phyloP scores from a whole-genome alignment of 345 rosid genomes.

The Lumnitzera racemosa region DNA sequence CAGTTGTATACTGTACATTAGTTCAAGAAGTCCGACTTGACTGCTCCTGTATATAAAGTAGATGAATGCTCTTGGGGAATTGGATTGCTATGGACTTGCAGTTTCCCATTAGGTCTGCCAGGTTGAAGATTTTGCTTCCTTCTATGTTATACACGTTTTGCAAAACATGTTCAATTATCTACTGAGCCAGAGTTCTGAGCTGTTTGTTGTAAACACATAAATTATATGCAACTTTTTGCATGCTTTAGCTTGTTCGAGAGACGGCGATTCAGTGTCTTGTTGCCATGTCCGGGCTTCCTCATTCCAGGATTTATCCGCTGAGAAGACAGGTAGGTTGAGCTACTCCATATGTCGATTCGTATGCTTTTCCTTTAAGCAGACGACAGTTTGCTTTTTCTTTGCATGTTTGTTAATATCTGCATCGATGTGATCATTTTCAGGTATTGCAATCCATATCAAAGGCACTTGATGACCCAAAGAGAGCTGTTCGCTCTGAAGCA shows the following conservation, averaged over 20 bases:
- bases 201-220: neutral
- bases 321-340: constrained; percentile 49
- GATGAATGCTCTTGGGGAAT: too few species aligned
- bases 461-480: constrained; percentile 79
- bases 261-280: constrained; percentile 80
- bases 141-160: too few species aligned
- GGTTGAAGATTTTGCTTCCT: too few species aligned
- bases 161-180: too few species aligned
- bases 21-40: too few species aligned
- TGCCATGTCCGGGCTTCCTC: constrained; percentile 63
- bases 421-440: constrained; percentile 17
- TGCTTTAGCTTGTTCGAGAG: constrained; percentile 68
- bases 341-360: neutral
- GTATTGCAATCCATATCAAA: constrained; percentile 48
- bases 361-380: neutral
- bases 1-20: too few species aligned
- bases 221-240: constrained; percentile 1
- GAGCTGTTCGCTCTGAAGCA: constrained; percentile 79
- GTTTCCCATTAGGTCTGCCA: too few species aligned
- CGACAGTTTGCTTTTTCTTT: neutral
- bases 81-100: too few species aligned
- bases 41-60: too few species aligned
- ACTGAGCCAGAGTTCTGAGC: too few species aligned
- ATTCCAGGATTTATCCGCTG: constrained; percentile 62
- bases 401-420: too few species aligned